Evolutionary conservation across 164 flowering plant genomes (phyloP).

Genomic region (Cinnamomum chago): DNA sequence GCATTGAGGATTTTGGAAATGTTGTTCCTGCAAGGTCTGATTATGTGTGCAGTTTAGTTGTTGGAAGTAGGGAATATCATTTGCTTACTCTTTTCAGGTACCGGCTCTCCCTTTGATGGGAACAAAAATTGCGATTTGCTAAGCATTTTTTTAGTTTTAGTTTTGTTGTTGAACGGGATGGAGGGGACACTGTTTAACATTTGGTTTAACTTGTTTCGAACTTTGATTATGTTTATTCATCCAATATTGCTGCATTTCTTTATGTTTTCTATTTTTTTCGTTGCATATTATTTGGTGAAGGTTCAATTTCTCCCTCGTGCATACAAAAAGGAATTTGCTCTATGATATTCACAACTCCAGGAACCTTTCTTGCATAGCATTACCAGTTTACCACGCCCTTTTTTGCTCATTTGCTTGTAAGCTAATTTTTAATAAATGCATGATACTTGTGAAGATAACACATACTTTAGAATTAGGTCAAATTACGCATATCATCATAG

Average conservation of each 20-base stretch:
- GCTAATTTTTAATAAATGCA: too few relatives aligned
- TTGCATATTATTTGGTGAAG: background rate
- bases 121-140: background rate
- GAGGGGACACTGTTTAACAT: background rate
- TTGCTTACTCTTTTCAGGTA: background rate
- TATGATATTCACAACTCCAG: too few relatives aligned
- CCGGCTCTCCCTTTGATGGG: background rate
- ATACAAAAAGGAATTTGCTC: too few relatives aligned
- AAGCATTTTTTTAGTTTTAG: background rate
- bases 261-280: background rate
- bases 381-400: too few relatives aligned
- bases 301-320: background rate
- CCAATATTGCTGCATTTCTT: background rate
- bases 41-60: background rate
- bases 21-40: background rate
- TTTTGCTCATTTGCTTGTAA: too few relatives aligned
- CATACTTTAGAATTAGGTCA: too few relatives aligned
- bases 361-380: too few relatives aligned
- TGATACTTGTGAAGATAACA: too few relatives aligned
- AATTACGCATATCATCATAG: too few relatives aligned
- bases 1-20: conserved; percentile 37
- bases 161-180: background rate
- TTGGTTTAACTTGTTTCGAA: background rate
- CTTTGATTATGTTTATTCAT: background rate
- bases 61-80: background rate